Evolutionary conservation across 2,329 filamentous ascomycete species (phyloP).

Genomic region (Talaromyces funiculosus): DNA sequence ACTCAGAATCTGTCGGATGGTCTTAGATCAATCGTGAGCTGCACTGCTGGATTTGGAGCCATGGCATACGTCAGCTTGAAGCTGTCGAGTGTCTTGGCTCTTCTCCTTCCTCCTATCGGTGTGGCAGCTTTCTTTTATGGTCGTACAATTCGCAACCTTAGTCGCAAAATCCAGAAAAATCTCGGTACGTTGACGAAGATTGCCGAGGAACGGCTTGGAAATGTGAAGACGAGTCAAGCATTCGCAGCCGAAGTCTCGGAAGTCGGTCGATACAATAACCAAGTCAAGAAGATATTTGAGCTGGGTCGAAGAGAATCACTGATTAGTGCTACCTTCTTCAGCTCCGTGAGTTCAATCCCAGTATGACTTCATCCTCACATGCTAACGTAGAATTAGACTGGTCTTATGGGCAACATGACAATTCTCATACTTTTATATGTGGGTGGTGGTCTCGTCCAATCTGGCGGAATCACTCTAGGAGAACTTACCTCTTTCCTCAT

Average conservation of each 20-base stretch:
- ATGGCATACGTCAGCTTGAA: conserved; percentile 96
- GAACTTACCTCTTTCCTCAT: conserved; percentile 96
- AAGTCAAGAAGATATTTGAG: conserved; percentile 85
- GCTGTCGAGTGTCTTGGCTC: conserved; percentile 75
- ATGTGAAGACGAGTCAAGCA: conserved; percentile 92
- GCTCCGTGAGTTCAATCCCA: conserved; percentile 40
- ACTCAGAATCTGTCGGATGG: conserved; percentile 97
- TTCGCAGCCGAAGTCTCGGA: conserved; percentile 92
- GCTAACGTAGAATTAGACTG: conserved; percentile 54
- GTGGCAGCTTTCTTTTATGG: conserved; percentile 90
- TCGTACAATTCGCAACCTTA: conserved; percentile 78
- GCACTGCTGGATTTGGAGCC: conserved; percentile 78
- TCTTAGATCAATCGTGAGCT: conserved; percentile 83
- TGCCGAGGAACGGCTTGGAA: conserved; percentile 93
- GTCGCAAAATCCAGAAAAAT: conserved; percentile 88
- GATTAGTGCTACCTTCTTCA: conserved; percentile 87
- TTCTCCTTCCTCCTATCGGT: conserved; percentile 88
- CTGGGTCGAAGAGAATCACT: conserved; percentile 82
- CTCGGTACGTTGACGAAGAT: conserved; percentile 92
- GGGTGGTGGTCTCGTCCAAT: conserved; percentile 83
- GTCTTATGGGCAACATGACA: conserved; percentile 93
- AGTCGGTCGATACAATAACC: conserved; percentile 82
- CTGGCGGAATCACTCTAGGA: conserved; percentile 79
- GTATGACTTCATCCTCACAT: neutral
- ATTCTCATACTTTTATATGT: conserved; percentile 85